Conservation (phyloP, 1,139 yeast genomes). For the Taphrina wiesneri region DNA sequence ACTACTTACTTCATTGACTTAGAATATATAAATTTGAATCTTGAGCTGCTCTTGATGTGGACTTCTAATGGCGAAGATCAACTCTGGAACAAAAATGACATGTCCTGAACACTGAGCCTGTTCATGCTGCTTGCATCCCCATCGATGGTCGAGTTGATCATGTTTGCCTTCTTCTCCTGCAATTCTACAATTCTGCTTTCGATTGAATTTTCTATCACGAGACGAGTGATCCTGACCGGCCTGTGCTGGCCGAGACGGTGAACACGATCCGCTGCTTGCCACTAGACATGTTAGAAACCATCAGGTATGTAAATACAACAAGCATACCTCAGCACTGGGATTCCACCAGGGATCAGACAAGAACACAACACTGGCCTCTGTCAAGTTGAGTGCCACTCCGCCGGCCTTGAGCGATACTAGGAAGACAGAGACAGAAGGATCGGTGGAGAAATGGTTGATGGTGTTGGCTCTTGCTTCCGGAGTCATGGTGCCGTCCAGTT, state of each 20-base stretch:
- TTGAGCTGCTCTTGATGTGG: too few relatives aligned
- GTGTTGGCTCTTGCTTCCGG: slow-evolving; percentile 92
- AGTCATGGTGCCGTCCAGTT: slow-evolving; percentile 93
- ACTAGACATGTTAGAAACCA: slow-evolving; percentile 52
- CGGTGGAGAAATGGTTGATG: slow-evolving; percentile 86
- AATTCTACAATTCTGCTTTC: slow-evolving; percentile 93
- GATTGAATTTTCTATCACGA: slow-evolving; percentile 93
- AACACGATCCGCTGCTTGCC: slow-evolving; percentile 98
- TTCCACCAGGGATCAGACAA: slow-evolving; percentile 72
- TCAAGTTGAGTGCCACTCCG: slow-evolving; percentile 92
- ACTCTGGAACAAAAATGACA: slow-evolving; percentile 21
- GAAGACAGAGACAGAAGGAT: slow-evolving; percentile 87
- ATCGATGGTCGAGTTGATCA: slow-evolving; percentile 55
- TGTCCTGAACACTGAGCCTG: slow-evolving; percentile 22
- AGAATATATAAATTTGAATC: too few relatives aligned
- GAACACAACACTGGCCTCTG: slow-evolving; percentile 96
- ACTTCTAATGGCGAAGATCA: background rate
- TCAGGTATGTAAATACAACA: background rate
- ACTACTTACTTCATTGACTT: too few relatives aligned
- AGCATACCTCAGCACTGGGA: slow-evolving; percentile 54
- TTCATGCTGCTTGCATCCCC: slow-evolving; percentile 19
- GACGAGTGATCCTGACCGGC: slow-evolving; percentile 89
- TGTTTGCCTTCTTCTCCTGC: slow-evolving; percentile 94
- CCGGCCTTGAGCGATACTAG: slow-evolving; percentile 95
- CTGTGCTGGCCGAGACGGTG: slow-evolving; percentile 95